Conservation (phyloP, 805 yeast species). For the Wickerhamiella azyma region DNA sequence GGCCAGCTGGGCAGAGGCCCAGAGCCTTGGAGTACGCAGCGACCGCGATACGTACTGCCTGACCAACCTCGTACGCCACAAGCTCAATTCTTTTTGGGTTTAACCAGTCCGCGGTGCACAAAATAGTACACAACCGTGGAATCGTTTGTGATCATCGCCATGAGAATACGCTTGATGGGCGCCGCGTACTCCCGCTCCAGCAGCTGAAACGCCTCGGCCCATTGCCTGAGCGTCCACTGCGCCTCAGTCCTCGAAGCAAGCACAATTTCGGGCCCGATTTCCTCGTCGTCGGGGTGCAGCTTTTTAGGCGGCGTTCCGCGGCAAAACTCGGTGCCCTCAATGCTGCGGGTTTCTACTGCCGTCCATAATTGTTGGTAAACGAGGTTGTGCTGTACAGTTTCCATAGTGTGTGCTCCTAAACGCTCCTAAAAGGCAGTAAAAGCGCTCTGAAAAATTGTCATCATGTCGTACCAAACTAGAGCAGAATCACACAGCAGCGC, state of each 20-base stretch:
- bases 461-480: conserved; percentile 41
- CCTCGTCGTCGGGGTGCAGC: conserved; percentile 25
- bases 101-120: conserved; percentile 27
- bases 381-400: conserved; percentile 21
- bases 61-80: background rate
- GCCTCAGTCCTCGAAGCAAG: conserved; percentile 17
- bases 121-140: conserved; percentile 33
- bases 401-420: background rate
- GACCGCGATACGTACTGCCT: background rate
- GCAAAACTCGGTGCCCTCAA: conserved; percentile 13
- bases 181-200: conserved; percentile 17
- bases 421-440: too few relatives aligned
- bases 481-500: conserved; percentile 61
- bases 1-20: background rate
- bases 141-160: conserved; percentile 32
- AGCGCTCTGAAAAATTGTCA: background rate
- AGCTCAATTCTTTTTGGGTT: conserved; percentile 27
- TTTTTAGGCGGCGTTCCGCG: conserved; percentile 26
- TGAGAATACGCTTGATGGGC: conserved; percentile 16
- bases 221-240: conserved; percentile 24
- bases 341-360: conserved; percentile 15
- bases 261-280: conserved; percentile 18
- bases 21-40: background rate
- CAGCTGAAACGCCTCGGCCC: conserved; percentile 23
- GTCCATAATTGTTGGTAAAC: conserved; percentile 29